Evolutionary conservation across 2,329 filamentous ascomycete species (phyloP).

Genomic region (Fusarium acutatum): DNA sequence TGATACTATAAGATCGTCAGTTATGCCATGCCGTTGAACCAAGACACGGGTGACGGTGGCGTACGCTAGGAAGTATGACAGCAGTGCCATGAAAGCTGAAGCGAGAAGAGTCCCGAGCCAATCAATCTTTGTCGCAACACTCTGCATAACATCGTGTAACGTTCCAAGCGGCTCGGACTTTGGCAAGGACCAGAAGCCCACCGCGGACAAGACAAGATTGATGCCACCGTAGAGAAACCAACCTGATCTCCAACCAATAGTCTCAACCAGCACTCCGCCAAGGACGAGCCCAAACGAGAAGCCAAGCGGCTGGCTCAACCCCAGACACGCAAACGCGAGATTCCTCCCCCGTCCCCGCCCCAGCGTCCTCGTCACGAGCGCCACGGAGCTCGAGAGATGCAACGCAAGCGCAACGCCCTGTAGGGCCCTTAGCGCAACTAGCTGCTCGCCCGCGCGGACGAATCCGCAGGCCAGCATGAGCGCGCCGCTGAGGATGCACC

Average conservation of each 20-base stretch:
- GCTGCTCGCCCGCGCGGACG: slow-evolving; percentile 42
- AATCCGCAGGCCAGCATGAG: slow-evolving; percentile 47
- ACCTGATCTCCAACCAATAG: slow-evolving; percentile 57
- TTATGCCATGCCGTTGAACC: not conserved
- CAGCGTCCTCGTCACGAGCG: slow-evolving; percentile 46
- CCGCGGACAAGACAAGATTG: slow-evolving; percentile 46
- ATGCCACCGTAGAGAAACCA: slow-evolving; percentile 54
- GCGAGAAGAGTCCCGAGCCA: slow-evolving; percentile 62
- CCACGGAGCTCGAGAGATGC: slow-evolving; percentile 48
- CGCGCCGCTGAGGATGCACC: slow-evolving; percentile 42
- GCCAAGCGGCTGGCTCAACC: slow-evolving; percentile 57
- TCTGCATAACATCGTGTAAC: slow-evolving; percentile 31
- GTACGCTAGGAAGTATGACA: slow-evolving; percentile 64
- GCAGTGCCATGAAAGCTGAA: slow-evolving; percentile 55
- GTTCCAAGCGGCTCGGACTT: slow-evolving; percentile 36
- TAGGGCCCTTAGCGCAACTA: slow-evolving; percentile 51
- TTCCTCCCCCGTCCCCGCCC: slow-evolving; percentile 48
- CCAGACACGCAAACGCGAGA: slow-evolving; percentile 53
- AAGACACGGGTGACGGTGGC: slow-evolving; percentile 28
- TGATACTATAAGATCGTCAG: slow-evolving; percentile 31
- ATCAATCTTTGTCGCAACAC: slow-evolving; percentile 55
- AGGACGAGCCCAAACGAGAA: slow-evolving; percentile 61
- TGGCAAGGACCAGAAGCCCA: slow-evolving; percentile 50
- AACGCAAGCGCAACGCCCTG: slow-evolving; percentile 51
- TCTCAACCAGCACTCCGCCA: slow-evolving; percentile 57